Conservation (phyloP, 495 filamentous ascomycete species). For the Penicillium canariense region DNA sequence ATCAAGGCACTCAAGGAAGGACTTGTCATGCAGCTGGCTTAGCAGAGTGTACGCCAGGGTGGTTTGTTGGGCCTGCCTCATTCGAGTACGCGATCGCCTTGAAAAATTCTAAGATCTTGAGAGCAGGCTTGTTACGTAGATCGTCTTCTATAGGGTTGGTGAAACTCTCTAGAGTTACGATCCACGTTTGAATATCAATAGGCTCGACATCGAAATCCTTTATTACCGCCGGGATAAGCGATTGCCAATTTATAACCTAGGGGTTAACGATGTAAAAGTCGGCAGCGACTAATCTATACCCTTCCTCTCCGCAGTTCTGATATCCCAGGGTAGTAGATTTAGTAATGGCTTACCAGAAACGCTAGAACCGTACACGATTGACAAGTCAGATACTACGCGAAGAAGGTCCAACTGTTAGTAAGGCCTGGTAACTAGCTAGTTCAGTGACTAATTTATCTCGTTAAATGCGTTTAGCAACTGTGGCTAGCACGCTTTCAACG, state of each 20-base stretch:
- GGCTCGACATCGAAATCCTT: slow-evolving; percentile 6
- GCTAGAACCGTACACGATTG: no score
- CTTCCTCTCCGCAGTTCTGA: no score
- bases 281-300: no score
- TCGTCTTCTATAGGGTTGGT: slow-evolving; percentile 11
- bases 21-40: slow-evolving; percentile 11
- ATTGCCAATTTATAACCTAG: slow-evolving; percentile 13
- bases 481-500: no score
- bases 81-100: slow-evolving; percentile 4
- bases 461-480: no score
- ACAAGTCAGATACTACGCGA: no score
- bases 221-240: slow-evolving; percentile 9
- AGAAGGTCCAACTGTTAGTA: no score
- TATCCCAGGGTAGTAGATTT: no score
- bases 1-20: slow-evolving; percentile 26
- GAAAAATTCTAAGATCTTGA: slow-evolving; percentile 28
- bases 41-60: background rate
- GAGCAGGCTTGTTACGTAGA: slow-evolving; percentile 21
- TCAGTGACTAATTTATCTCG: no score
- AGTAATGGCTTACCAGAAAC: no score
- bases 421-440: no score
- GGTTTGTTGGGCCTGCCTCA: slow-evolving; percentile 4
- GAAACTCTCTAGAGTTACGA: slow-evolving; percentile 14
- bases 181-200: slow-evolving; percentile 20
- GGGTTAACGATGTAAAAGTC: slow-evolving; percentile 34